A percentile compares a stretch with the other conserved stretches of the same genome.
phyloP scores from a whole-genome alignment of 805 yeast species.

The Candida ulmi region DNA sequence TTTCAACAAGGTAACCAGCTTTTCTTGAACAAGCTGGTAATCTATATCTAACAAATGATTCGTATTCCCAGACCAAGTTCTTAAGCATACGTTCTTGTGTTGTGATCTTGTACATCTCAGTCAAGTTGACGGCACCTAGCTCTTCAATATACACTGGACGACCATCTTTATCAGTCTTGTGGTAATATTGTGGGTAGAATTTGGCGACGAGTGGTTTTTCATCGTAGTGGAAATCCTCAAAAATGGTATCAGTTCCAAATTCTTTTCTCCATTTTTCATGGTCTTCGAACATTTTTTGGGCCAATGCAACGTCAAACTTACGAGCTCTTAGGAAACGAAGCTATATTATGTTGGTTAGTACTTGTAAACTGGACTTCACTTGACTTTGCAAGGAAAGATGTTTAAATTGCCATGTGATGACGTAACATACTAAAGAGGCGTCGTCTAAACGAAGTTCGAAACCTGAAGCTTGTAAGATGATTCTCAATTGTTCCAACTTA shows the following conservation, averaged over 20 bases:
- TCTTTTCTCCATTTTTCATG: conserved; percentile 92
- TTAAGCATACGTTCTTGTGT: conserved; percentile 93
- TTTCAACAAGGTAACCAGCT: conserved; percentile 74
- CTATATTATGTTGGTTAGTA: conserved; percentile 10
- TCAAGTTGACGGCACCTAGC: conserved; percentile 82
- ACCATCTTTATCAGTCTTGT: conserved; percentile 94
- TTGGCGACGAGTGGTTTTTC: conserved; percentile 89
- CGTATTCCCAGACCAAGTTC: conserved; percentile 97
- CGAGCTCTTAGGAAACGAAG: conserved; percentile 90
- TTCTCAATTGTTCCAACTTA: conserved; percentile 53
- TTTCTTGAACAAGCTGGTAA: conserved; percentile 93
- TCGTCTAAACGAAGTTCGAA: conserved; percentile 80
- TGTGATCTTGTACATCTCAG: conserved; percentile 89
- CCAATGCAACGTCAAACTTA: conserved; percentile 78
- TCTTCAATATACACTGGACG: conserved; percentile 95
- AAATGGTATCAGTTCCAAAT: conserved; percentile 80
- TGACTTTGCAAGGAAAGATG: neutral
- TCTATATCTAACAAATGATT: conserved; percentile 76
- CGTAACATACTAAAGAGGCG: conserved; percentile 50
- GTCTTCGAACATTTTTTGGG: conserved; percentile 74
- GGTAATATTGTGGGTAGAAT: conserved; percentile 94
- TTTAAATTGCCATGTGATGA: neutral
- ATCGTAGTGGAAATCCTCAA: conserved; percentile 83
- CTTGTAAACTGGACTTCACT: too few species aligned
- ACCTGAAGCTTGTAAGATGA: conserved; percentile 54